A percentile compares a stretch with the other conserved stretches of the same genome.
Conservation (phyloP, 768 basidiomycete genomes). For the Lactarius pseudohatsudake region DNA sequence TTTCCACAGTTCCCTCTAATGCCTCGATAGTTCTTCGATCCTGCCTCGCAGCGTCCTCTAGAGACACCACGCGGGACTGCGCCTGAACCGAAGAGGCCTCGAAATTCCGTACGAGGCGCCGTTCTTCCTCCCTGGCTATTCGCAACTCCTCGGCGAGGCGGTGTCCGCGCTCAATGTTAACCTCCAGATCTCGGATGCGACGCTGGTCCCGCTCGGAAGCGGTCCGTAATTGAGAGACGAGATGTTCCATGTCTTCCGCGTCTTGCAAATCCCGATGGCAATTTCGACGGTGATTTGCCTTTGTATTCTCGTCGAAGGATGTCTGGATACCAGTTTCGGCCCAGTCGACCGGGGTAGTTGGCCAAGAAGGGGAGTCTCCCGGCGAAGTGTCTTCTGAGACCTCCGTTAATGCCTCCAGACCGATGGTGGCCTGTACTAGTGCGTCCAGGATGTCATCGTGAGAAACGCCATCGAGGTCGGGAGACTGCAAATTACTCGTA, state of each 20-base stretch:
- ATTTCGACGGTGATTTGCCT: background rate
- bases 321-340: slow-evolving; percentile 19
- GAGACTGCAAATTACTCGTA: background rate
- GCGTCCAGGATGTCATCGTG: slow-evolving; percentile 21
- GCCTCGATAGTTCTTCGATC: slow-evolving; percentile 15
- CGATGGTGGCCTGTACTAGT: slow-evolving; percentile 13
- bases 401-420: slow-evolving; percentile 13
- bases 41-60: slow-evolving; percentile 14
- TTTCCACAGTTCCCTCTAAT: slow-evolving; percentile 14
- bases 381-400: slow-evolving; percentile 1
- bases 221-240: background rate
- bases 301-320: background rate
- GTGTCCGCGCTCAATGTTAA: slow-evolving; percentile 12
- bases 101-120: slow-evolving; percentile 8
- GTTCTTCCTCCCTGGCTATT: slow-evolving; percentile 7
- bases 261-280: background rate
- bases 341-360: background rate
- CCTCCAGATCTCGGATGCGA: slow-evolving; percentile 21
- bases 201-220: slow-evolving; percentile 13
- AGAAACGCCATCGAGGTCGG: slow-evolving; percentile 10
- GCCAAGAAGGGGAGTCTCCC: background rate
- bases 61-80: slow-evolving; percentile 12
- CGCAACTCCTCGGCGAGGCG: slow-evolving; percentile 19
- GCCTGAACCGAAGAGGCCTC: slow-evolving; percentile 9
- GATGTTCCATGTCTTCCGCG: slow-evolving; percentile 2